Evolutionary conservation across 352 stramenopile species (phyloP), one percentile per base, ranked within the genome.

Genomic region (Phytophthora boehmeriae): DNA sequence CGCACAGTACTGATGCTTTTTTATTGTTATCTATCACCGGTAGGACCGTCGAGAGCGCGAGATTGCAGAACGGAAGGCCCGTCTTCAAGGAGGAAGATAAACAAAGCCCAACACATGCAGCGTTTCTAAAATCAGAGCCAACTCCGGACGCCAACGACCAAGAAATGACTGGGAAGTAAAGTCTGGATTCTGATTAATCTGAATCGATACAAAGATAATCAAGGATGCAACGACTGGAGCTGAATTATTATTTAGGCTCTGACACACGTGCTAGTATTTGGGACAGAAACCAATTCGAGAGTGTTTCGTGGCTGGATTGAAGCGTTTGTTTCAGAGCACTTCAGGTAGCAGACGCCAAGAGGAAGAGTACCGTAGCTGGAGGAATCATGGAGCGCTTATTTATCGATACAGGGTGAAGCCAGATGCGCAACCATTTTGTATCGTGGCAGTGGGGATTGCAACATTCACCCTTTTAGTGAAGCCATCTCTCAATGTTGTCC

Each of bases 1-100:
- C 22, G 10, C 41, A 16, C 35, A 6, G 35, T 17, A n/a, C 28
- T 60, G 16, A 27, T n/a, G 13, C 13, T 3, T 14, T 6, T 35
- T 38, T 17, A n/a, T 22, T n/a, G n/a, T 46, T 13, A 23, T 57
- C 8, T 23, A 5, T 17, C 38, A 22, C 8, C n/a, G 43, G 2
- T 25, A 83, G 64, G 75, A 81, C 23, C 76, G 78, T 39, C 61
- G 61, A 4, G 76, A 81, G 17, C 73, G 76, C 17, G 61, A 76
- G 42, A 74, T 73, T 11, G 61, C 63, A 2, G 72, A 75, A 50
- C 70, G 63, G 42, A 68, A 45, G 30, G 73, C 67, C 45, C 67
- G 73, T 22, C 36, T 66, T 45, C 52, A 36, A 36, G 52, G 52
- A 59, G 42, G 32, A 34, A 47, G 59, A 17, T 48, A 38, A 46